A percentile compares a stretch with the other conserved stretches of the same genome.
Evolutionary conservation across 768 basidiomycete species (phyloP).

Genomic region (Myochromella boudieri): DNA sequence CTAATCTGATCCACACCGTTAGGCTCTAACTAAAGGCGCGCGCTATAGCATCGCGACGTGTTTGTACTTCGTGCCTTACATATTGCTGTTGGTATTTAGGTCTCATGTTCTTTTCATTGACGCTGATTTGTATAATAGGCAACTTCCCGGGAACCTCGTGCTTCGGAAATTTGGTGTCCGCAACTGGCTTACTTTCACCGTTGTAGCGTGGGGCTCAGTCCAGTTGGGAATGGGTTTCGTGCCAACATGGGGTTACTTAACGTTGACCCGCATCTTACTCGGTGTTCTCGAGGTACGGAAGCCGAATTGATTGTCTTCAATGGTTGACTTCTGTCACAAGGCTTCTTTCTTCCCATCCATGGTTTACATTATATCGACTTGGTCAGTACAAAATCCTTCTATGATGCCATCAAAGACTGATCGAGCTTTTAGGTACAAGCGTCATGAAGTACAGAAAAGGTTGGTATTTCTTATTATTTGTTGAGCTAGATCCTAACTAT

Average conservation of each 20-base stretch:
- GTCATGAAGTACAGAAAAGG: constrained; percentile 47
- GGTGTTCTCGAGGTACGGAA: constrained; percentile 41
- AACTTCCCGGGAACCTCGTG: constrained; percentile 45
- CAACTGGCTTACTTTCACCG: constrained; percentile 42
- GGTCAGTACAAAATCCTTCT: constrained; percentile 24
- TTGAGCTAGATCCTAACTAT: neutral
- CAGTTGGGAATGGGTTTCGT: constrained; percentile 48
- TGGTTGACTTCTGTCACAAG: constrained; percentile 21
- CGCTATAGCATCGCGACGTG: constrained; percentile 43
- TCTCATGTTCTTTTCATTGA: neutral
- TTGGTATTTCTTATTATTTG: constrained; percentile 17
- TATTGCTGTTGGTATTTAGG: constrained; percentile 34
- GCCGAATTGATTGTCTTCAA: neutral
- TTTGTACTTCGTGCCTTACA: constrained; percentile 45
- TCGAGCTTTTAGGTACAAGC: constrained; percentile 35
- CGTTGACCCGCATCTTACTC: constrained; percentile 42
- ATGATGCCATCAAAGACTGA: constrained; percentile 4
- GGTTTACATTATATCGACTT: constrained; percentile 46
- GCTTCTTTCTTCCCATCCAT: constrained; percentile 47
- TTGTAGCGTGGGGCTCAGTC: constrained; percentile 42
- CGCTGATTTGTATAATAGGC: constrained; percentile 26
- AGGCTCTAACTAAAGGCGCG: constrained; percentile 32
- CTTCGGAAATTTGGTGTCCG: constrained; percentile 43
- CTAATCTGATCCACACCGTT: constrained; percentile 4
- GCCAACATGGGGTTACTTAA: constrained; percentile 37